Conservation (phyloP, 2,329 filamentous ascomycete species). For the Botrytis hyacinthi region DNA sequence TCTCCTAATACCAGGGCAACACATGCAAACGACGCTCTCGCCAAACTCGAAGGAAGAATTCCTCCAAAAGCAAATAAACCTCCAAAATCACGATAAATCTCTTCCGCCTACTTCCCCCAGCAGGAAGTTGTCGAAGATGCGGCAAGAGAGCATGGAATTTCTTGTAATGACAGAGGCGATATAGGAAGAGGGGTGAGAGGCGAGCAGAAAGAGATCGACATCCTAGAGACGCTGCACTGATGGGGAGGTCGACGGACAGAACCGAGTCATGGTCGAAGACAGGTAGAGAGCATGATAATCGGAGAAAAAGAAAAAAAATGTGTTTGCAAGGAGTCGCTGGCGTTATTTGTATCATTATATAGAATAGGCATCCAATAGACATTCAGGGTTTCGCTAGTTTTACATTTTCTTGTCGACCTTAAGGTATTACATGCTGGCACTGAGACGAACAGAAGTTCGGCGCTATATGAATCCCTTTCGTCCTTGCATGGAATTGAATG, state of each 20-base stretch:
- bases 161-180: too few relatives aligned
- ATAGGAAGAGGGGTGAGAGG: too few relatives aligned
- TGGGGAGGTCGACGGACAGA: not conserved
- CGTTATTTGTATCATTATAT: not conserved
- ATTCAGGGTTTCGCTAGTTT: not conserved
- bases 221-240: not conserved
- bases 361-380: not conserved
- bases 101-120: too few relatives aligned
- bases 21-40: too few relatives aligned
- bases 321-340: not conserved
- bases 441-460: not conserved
- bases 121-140: too few relatives aligned
- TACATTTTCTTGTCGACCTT: not conserved
- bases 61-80: too few relatives aligned
- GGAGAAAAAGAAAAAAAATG: not conserved
- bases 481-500: not conserved
- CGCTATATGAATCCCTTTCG: not conserved
- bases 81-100: too few relatives aligned
- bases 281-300: not conserved
- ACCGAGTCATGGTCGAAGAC: not conserved
- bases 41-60: too few relatives aligned
- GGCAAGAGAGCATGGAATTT: too few relatives aligned
- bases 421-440: not conserved
- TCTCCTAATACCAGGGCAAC: too few relatives aligned
- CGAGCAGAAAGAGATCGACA: not conserved